These are phyloP conservation scores for Theobroma grandiflorum DNA, from an alignment of 441 rosid species.

Conservation along the genomic window DNA sequence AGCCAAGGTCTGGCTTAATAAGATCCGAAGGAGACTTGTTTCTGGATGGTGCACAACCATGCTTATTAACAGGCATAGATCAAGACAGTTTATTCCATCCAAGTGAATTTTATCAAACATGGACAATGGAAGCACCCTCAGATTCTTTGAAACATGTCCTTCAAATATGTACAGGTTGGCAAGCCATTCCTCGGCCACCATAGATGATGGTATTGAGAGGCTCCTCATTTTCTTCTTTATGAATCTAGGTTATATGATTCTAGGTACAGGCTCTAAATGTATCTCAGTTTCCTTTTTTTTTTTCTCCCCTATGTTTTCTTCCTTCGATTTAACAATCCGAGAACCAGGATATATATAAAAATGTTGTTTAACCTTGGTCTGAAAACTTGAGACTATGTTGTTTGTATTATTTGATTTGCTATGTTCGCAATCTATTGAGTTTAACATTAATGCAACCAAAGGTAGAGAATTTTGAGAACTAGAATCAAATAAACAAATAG, in stretches of 20 bases:
- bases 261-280: background rate
- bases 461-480: background rate
- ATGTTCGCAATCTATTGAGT: background rate
- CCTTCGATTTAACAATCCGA: constrained; percentile 37
- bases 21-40: constrained; percentile 74
- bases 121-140: constrained; percentile 71
- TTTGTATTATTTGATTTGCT: background rate
- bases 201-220: constrained; percentile 32
- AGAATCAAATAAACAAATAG: background rate
- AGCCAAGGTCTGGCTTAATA: constrained; percentile 63
- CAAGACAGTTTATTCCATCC: constrained; percentile 71
- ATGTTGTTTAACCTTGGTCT: background rate
- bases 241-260: constrained; percentile 8
- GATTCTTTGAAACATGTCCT: constrained; percentile 64
- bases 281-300: constrained; percentile 34
- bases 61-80: constrained; percentile 38
- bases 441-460: background rate
- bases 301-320: constrained; percentile 17
- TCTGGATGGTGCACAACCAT: constrained; percentile 62
- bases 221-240: constrained; percentile 1
- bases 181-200: constrained; percentile 49
- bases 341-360: background rate
- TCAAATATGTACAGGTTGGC: constrained; percentile 62
- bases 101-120: constrained; percentile 61
- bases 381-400: background rate